Conservation (phyloP, 2,329 filamentous ascomycete species). For the Aphanoascus verrucosus region DNA sequence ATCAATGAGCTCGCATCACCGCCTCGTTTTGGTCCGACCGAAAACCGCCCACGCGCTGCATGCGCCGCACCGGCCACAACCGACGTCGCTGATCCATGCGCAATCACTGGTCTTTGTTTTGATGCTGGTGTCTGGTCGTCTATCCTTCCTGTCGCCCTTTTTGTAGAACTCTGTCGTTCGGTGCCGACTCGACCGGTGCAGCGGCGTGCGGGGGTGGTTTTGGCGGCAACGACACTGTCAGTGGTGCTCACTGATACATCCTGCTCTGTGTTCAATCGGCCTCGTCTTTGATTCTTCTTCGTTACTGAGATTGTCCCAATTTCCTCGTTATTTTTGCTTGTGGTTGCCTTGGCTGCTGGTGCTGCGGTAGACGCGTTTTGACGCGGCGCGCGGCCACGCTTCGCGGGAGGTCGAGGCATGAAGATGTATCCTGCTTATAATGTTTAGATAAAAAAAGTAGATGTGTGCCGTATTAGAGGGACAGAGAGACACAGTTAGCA, state of each 20-base stretch:
- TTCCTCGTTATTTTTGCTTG: not conserved
- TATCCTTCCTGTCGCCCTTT: not conserved
- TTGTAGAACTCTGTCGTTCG: constrained; percentile 3
- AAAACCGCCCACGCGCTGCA: constrained; percentile 4
- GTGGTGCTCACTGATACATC: not conserved
- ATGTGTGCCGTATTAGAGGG: not conserved
- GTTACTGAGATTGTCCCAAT: not conserved
- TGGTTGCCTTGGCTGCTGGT: not conserved
- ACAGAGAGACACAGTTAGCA: not conserved
- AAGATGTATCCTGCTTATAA: not conserved
- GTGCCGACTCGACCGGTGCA: not conserved
- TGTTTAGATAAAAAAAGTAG: not conserved
- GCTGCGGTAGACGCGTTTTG: constrained; percentile 3
- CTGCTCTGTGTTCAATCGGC: not conserved
- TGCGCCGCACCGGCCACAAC: not conserved
- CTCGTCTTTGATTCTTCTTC: not conserved
- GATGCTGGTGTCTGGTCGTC: constrained; percentile 1
- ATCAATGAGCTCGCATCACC: constrained; percentile 12
- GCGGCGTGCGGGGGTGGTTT: not conserved
- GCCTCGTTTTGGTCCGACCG: constrained; percentile 8
- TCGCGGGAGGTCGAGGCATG: constrained; percentile 16
- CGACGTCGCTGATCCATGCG: not conserved
- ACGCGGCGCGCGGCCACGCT: constrained; percentile 9
- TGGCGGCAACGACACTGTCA: not conserved
- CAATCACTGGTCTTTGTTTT: not conserved